Base-by-base conservation (phyloP, 1,139 yeast genomes). In the Scheffersomyces lignicola region DNA sequence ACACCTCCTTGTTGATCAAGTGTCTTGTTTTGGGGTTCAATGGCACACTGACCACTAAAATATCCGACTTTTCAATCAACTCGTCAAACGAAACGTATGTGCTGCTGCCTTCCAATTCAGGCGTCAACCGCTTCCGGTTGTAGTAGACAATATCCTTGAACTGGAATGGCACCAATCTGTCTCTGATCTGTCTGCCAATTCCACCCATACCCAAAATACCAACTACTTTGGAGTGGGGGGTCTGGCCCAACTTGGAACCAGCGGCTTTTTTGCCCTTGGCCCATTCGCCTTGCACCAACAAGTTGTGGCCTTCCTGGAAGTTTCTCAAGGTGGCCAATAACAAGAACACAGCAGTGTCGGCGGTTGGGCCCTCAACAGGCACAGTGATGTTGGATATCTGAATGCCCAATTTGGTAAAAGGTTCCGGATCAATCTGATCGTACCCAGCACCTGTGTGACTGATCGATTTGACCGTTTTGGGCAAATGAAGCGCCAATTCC, bases 371-470 rank as follows among this genome's bases (percentile, higher is more conserved):
- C 47, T 84, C 89, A 12, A 85, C 94, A 4, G 84, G 67, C 4
- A 67, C 69, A 4, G 94, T 90, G 6, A 82, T 83, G 54, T 86
- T 83, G 7, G 90, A 77, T 8, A 85, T 65, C 58, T 82, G 88
- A 37, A 86, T 80, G 18, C 73, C 72, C 27, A 65, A 44, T 33
- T 56, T 61, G 10, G 73, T 64, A 47, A 75, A 69, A 12, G 77
- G 70, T 15, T 61, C 65, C 2, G 79, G 76, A 48, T 83, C 88
- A 30, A 83, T 68, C 57, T 83, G 90, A 55, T 92, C 97, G 58
- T 92, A 92, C 5, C 98, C 97, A 1, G 98, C 98, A 37, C 97
- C 97, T 48, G 78, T 73, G 60, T 88, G 95, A 48, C 85, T 71
- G 14, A 92, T 69, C 10, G 79, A 73, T 49, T 78, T 76, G 18